Evolutionary conservation across 345 rosid species (phyloP).

Genomic region (Schrenkiella parvula): DNA sequence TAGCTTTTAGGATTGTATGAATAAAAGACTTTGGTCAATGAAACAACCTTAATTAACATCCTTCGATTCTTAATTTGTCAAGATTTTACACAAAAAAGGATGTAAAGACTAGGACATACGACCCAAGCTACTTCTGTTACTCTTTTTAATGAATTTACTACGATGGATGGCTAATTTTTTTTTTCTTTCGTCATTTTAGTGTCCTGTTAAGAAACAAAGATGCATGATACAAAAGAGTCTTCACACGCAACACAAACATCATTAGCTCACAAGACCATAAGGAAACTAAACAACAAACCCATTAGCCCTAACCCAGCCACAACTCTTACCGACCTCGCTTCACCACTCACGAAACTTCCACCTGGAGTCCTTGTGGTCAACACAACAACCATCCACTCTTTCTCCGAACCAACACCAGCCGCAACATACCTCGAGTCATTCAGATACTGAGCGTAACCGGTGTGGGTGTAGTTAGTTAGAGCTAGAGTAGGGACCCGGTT

Average conservation of each 20-base stretch:
- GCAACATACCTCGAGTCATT: slow-evolving; percentile 61
- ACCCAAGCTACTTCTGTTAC: neutral
- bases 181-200: neutral
- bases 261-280: slow-evolving; percentile 9
- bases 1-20: too few species aligned
- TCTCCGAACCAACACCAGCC: slow-evolving; percentile 61
- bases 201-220: neutral
- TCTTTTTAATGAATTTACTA: neutral
- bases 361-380: slow-evolving; percentile 39
- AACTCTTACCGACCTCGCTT: neutral
- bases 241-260: neutral
- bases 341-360: slow-evolving; percentile 49
- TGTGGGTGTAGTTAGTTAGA: slow-evolving; percentile 64
- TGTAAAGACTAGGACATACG: too few species aligned
- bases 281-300: slow-evolving; percentile 16
- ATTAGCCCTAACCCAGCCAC: neutral
- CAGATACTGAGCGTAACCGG: slow-evolving; percentile 41
- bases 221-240: neutral
- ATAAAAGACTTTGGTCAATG: neutral
- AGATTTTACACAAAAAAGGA: too few species aligned
- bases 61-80: neutral
- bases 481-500: slow-evolving; percentile 58
- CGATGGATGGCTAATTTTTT: neutral
- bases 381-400: slow-evolving; percentile 77
- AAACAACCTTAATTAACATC: neutral